A percentile compares a stretch with the other conserved stretches of the same genome.
Conservation (phyloP, 208 protist species). For the Trypanosomatidae sp. region DNA sequence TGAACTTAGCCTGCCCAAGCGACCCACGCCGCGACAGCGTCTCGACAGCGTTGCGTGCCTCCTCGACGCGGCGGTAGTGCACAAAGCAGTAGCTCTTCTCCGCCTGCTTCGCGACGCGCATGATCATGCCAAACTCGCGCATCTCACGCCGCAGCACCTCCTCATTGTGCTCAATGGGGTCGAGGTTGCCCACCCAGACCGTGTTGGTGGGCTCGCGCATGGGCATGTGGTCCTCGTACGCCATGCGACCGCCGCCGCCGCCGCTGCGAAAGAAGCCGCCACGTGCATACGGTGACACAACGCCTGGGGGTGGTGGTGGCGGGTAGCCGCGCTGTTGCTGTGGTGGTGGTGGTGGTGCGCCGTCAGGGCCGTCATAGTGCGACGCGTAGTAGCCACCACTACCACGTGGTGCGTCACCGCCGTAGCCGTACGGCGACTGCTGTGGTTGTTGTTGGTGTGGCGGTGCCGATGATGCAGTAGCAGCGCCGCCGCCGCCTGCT, state of each 20-base stretch:
- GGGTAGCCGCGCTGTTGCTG: not conserved
- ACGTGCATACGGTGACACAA: not conserved
- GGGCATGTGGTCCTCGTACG: conserved; percentile 8
- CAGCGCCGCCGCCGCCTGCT: too few relatives aligned
- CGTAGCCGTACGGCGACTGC: too few relatives aligned
- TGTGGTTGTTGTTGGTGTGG: too few relatives aligned
- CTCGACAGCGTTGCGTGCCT: conserved; percentile 58
- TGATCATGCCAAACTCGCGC: conserved; percentile 63
- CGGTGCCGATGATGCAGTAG: too few relatives aligned
- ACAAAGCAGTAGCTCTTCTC: conserved; percentile 79
- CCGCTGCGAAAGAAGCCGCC: not conserved
- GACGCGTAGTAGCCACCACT: not conserved
- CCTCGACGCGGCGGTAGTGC: conserved; percentile 65
- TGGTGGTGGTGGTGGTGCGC: too few relatives aligned
- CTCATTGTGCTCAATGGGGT: conserved; percentile 30
- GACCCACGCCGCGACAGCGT: conserved; percentile 33
- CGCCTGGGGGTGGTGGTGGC: not conserved
- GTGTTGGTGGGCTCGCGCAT: conserved; percentile 77
- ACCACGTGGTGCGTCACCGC: too few relatives aligned
- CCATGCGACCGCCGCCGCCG: conserved; percentile 3
- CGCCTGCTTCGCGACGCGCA: conserved; percentile 51
- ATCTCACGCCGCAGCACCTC: conserved; percentile 36
- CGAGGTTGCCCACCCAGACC: conserved; percentile 78
- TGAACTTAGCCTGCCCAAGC: conserved; percentile 47
- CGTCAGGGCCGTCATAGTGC: not conserved